Evolutionary conservation across 768 basidiomycete genomes (phyloP).

Genomic region (Collybiopsis luxurians): DNA sequence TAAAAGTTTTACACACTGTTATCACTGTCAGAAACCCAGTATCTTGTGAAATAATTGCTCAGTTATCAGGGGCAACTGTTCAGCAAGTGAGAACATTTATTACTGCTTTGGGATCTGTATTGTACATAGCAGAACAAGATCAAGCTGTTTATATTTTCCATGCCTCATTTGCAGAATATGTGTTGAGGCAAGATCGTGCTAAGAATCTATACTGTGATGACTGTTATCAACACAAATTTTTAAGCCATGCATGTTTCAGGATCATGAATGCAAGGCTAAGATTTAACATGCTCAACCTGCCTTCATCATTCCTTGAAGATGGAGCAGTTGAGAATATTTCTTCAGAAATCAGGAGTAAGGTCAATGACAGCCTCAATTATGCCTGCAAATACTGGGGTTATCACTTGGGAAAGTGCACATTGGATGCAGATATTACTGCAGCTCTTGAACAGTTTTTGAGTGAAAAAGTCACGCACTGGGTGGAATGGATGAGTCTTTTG

Average conservation of each 20-base stretch:
- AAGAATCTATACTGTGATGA: neutral
- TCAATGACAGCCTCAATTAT: conserved; percentile 3
- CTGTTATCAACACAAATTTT: no score
- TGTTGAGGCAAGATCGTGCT: neutral
- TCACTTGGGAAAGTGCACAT: neutral
- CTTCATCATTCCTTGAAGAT: conserved; percentile 8
- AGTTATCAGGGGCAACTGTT: neutral
- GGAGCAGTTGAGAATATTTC: neutral
- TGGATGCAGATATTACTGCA: neutral
- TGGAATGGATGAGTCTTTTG: conserved; percentile 1
- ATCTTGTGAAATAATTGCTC: neutral
- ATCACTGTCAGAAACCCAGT: neutral
- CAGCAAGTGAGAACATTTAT: neutral
- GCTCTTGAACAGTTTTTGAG: neutral
- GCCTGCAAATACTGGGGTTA: conserved; percentile 11
- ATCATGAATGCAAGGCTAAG: neutral
- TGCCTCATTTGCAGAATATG: neutral
- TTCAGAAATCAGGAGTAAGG: neutral
- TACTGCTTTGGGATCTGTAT: neutral
- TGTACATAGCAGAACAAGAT: neutral
- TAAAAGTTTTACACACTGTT: neutral
- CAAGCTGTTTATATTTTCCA: neutral
- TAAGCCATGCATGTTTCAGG: conserved; percentile 2
- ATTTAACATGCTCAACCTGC: conserved; percentile 10
- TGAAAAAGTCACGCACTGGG: neutral